phyloP scores from a whole-genome alignment of 2,329 filamentous ascomycete genomes.

The Colletotrichum zoysiae region DNA sequence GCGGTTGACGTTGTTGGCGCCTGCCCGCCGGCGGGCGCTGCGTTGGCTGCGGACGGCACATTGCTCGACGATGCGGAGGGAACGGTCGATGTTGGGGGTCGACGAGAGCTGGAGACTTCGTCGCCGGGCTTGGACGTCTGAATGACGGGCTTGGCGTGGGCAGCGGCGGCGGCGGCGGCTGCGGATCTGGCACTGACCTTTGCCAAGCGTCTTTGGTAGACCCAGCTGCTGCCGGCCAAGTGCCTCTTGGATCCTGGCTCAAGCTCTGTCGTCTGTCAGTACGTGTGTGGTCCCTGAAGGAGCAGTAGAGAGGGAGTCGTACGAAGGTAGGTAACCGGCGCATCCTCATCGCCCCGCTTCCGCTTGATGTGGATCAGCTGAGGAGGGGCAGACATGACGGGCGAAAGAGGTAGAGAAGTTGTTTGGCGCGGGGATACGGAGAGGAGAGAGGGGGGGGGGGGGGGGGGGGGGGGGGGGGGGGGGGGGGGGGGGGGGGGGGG shows the following conservation, averaged over 20 bases:
- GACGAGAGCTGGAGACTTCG: constrained; percentile 47
- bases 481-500: no score
- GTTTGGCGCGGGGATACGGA: no score
- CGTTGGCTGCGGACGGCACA: background rate
- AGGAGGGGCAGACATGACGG: constrained; percentile 67
- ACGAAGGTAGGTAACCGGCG: constrained; percentile 69
- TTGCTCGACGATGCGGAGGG: constrained; percentile 13
- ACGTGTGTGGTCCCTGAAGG: background rate
- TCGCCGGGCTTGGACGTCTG: constrained; percentile 60
- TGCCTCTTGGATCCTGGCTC: constrained; percentile 67
- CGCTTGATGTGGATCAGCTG: constrained; percentile 72
- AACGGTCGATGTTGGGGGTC: constrained; percentile 37
- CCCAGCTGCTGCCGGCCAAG: constrained; percentile 63
- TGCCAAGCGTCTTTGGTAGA: constrained; percentile 66
- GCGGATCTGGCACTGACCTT: constrained; percentile 45
- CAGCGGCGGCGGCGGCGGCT: constrained; percentile 32
- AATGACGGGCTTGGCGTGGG: constrained; percentile 58
- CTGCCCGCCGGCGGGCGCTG: constrained; percentile 17
- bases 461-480: no score
- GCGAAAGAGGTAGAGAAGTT: background rate
- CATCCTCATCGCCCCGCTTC: constrained; percentile 66
- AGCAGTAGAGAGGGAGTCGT: constrained; percentile 44
- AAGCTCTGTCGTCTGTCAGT: constrained; percentile 56
- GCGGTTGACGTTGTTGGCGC: background rate
- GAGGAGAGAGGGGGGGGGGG: no score